A percentile compares a stretch with the other conserved stretches of the same genome.
phyloP scores from a whole-genome alignment of 164 flowering plant genomes.

The Nymphaea colorata region DNA sequence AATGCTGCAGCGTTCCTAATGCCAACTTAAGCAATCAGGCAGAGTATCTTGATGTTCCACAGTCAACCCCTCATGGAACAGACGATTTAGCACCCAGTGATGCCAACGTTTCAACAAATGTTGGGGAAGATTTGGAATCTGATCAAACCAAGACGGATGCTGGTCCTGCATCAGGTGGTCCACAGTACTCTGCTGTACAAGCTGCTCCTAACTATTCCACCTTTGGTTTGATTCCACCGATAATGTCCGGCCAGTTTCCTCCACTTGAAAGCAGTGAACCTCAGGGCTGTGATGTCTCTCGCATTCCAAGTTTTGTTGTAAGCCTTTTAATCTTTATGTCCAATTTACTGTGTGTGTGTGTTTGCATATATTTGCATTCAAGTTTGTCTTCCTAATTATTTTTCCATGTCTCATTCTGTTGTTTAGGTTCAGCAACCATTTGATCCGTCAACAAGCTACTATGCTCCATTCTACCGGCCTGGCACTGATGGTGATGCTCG shows the following conservation, averaged over 20 bases:
- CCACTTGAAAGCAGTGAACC: conserved; percentile 57
- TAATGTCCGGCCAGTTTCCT: conserved; percentile 44
- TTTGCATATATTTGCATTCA: neutral
- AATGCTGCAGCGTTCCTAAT: conserved; percentile 33
- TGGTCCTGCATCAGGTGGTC: conserved; percentile 33
- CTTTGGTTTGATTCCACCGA: conserved; percentile 52
- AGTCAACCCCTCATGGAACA: conserved; percentile 25
- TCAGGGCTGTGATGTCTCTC: conserved; percentile 64
- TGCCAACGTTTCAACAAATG: conserved; percentile 27
- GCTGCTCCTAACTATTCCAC: conserved; percentile 37
- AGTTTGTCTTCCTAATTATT: neutral
- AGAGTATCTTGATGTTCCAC: conserved; percentile 27
- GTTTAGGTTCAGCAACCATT: conserved; percentile 56
- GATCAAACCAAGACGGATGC: conserved; percentile 45
- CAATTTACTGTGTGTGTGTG: neutral
- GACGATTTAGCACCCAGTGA: conserved; percentile 31
- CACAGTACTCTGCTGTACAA: conserved; percentile 41
- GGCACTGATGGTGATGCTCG: conserved; percentile 66
- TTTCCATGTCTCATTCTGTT: conserved; percentile 2
- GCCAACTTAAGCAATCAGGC: conserved; percentile 20
- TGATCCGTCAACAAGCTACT: conserved; percentile 53
- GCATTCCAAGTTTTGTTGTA: conserved; percentile 60
- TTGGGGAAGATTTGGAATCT: conserved; percentile 21
- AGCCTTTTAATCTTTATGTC: conserved; percentile 14
- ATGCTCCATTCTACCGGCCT: conserved; percentile 64